Base-by-base conservation (phyloP, 2,329 filamentous ascomycete species). In the Hypoxylon sp. region DNA sequence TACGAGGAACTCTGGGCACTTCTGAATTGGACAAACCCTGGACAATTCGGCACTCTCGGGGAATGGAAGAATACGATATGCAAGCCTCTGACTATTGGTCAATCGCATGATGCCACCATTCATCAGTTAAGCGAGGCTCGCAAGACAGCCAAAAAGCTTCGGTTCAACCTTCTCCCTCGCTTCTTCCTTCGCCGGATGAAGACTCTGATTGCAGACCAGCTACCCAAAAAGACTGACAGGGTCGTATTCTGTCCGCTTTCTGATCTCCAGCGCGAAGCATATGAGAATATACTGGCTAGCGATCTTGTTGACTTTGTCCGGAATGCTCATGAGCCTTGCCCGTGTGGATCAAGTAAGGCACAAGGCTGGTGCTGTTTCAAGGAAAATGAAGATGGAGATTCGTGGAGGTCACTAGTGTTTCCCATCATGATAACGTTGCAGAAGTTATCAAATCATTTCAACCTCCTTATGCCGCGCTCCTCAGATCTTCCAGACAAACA, bases 1-100 rank as follows among this genome's bases (percentile, higher is more conserved):
- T 99, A 99, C 75, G 93, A 97, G 74, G 95, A 99, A 76, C 84
- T 99, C 0, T 99, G 94, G 94, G 96, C 93, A 0, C 82, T 99
- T 0, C 82, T 99, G 2, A 97, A 99, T 75, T 99, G 95, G 95
- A 94, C 93, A 0, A 95, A 96, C 70, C 95, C 95, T 0, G 94
- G 93, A 0, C 79, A 84, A 48, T 85, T 89, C 56, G 86, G 86
- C 15, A 82, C 82, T 0, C 72, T 91, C 8, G 80, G 85, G 4
- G 91, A 91, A 43, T 99, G 95, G 95, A 90, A 88, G 71, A 82
- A 85, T 19, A 88, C 86, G 37, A 92, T 99, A 61, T 89, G 89
- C 55, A 86, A 89, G 20, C 95, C 94, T 0, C 81, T 99, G 56
- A 92, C 91, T 56, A 81, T 94, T 53, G 95, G 95, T 0, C 95